Percentiles rank a stretch among this genome's conserved stretches.
These are phyloP conservation scores for Dactylellina cionopaga DNA, from an alignment of 2,329 filamentous ascomycete species.

Conservation along the genomic window DNA sequence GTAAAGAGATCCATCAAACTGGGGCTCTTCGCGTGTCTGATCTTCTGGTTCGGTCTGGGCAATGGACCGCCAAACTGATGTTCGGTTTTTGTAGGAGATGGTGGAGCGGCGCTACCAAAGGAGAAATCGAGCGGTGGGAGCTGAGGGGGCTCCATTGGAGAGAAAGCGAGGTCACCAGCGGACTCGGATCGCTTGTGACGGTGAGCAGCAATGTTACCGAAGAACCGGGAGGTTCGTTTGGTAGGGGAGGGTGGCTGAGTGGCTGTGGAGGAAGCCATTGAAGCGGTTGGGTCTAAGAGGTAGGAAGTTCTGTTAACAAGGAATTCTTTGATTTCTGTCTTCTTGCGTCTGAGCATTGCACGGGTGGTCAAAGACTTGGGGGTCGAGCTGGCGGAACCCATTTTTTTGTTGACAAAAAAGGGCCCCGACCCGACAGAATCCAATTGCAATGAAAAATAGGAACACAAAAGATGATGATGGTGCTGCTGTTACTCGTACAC, in stretches of 20 bases:
- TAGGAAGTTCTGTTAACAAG: constrained; percentile 15
- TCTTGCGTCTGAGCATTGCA: background rate
- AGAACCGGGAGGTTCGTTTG: constrained; percentile 37
- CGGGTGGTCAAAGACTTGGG: background rate
- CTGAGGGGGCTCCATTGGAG: constrained; percentile 28
- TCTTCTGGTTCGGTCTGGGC: constrained; percentile 12
- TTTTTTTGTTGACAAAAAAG: too few relatives aligned
- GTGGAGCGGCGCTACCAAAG: background rate
- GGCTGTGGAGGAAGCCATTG: constrained; percentile 30
- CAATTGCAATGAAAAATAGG: too few relatives aligned
- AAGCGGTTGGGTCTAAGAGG: background rate
- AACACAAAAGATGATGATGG: too few relatives aligned
- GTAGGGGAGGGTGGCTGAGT: constrained; percentile 36
- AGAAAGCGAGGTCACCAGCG: background rate
- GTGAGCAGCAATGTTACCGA: constrained; percentile 3
- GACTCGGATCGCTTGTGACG: constrained; percentile 38
- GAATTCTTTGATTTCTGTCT: background rate
- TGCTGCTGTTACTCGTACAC: too few relatives aligned
- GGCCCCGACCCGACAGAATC: too few relatives aligned
- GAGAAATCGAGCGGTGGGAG: constrained; percentile 45
- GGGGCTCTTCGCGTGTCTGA: constrained; percentile 29
- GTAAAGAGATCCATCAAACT: constrained; percentile 37
- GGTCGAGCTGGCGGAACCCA: background rate
- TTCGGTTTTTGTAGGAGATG: constrained; percentile 20
- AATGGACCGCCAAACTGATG: constrained; percentile 18